Conservation (phyloP, 495 filamentous ascomycete species). For the Cenococcum geophilum region DNA sequence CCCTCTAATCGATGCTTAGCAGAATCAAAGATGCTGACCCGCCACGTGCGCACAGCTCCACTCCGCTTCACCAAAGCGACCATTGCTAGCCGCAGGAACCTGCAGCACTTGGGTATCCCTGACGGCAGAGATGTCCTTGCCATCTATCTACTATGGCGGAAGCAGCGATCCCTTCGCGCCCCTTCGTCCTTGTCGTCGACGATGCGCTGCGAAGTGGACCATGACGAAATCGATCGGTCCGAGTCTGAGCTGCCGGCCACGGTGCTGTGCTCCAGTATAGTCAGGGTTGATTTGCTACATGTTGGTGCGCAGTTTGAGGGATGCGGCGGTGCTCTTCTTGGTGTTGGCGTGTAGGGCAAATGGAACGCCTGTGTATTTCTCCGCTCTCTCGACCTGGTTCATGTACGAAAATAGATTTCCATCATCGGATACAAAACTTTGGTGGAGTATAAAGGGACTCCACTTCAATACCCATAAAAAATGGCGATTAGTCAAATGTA, state of each 20-base stretch:
- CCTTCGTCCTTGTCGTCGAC: neutral
- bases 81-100: neutral
- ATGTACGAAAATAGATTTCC: too few species aligned
- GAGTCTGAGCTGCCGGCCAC: neutral
- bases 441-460: too few species aligned
- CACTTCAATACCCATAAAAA: too few species aligned
- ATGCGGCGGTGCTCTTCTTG: neutral
- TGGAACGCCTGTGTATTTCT: too few species aligned
- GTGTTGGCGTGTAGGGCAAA: too few species aligned
- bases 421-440: too few species aligned
- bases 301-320: constrained; percentile 3
- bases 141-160: neutral
- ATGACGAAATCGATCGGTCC: neutral
- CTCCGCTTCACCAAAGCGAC: neutral
- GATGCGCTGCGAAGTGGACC: neutral
- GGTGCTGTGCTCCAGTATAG: neutral
- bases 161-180: neutral
- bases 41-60: too few species aligned
- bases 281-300: neutral
- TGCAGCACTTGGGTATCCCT: too few species aligned
- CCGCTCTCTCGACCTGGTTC: too few species aligned
- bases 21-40: too few species aligned
- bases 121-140: neutral
- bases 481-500: too few species aligned
- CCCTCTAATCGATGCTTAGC: too few species aligned